These are phyloP conservation scores for Sphaceloma murrayae DNA, from an alignment of 2,329 filamentous ascomycete species.

Conservation along the genomic window DNA sequence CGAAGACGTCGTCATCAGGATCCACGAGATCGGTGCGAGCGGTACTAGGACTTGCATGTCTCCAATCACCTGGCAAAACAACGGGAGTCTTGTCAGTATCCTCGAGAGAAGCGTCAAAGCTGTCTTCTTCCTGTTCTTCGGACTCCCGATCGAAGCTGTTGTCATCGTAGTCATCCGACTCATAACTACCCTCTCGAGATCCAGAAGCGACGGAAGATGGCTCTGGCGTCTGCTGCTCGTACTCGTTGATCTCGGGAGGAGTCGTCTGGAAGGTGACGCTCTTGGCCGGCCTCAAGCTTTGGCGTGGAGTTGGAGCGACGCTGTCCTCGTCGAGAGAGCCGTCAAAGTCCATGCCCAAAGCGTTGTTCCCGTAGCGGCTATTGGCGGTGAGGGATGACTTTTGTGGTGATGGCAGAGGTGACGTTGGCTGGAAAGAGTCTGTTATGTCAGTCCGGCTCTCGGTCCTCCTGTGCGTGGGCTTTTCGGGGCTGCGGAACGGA, in stretches of 20 bases:
- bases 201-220: conserved; percentile 84
- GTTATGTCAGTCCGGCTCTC: conserved; percentile 45
- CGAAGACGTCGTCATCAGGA: conserved; percentile 58
- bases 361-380: conserved; percentile 45
- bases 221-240: conserved; percentile 94
- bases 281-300: conserved; percentile 76
- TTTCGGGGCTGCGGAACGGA: conserved; percentile 23
- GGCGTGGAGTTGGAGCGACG: conserved; percentile 53
- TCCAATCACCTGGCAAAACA: conserved; percentile 95
- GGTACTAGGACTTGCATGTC: conserved; percentile 59
- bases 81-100: conserved; percentile 96
- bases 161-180: conserved; percentile 66
- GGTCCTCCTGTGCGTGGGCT: conserved; percentile 32
- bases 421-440: conserved; percentile 35
- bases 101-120: conserved; percentile 90
- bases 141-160: conserved; percentile 51
- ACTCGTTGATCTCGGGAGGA: conserved; percentile 91
- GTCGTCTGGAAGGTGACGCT: conserved; percentile 94
- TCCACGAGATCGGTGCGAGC: conserved; percentile 47
- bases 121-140: conserved; percentile 52
- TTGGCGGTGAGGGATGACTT: conserved; percentile 77
- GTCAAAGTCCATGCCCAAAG: conserved; percentile 58
- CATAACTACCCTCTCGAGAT: conserved; percentile 87
- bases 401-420: conserved; percentile 63
- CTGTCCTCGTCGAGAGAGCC: conserved; percentile 50